Evolutionary conservation across 176 grass and related monocot genomes (phyloP).

Genomic region (Aegilops umbellulata): DNA sequence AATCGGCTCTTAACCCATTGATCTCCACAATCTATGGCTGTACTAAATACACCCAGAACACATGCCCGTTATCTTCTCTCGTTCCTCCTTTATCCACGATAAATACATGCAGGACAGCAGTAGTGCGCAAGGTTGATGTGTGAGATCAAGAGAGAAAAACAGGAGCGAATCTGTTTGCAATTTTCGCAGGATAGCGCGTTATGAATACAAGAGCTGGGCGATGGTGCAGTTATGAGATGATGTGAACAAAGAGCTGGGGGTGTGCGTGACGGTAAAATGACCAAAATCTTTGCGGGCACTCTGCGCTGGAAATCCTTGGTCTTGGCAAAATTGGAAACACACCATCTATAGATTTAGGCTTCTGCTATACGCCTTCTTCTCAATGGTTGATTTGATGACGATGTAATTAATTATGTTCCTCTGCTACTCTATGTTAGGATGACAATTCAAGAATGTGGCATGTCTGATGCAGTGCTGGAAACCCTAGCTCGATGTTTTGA

Average conservation of each 20-base stretch:
- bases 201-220: background rate
- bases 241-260: no score
- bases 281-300: no score
- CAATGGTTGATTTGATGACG: background rate
- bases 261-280: no score
- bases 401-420: background rate
- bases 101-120: background rate
- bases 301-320: no score
- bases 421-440: conserved; percentile 52
- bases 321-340: no score
- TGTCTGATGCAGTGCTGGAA: conserved; percentile 72
- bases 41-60: background rate
- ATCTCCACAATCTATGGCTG: background rate
- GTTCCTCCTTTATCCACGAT: background rate
- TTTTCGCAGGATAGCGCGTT: background rate
- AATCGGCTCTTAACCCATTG: background rate
- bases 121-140: background rate
- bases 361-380: background rate
- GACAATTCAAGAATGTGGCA: conserved; percentile 74
- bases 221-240: background rate
- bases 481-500: conserved; percentile 54
- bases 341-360: background rate
- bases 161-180: background rate
- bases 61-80: background rate
- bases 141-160: background rate